phyloP scores from a whole-genome alignment of 768 basidiomycete species.

The Cantharellus cinnabarinus region DNA sequence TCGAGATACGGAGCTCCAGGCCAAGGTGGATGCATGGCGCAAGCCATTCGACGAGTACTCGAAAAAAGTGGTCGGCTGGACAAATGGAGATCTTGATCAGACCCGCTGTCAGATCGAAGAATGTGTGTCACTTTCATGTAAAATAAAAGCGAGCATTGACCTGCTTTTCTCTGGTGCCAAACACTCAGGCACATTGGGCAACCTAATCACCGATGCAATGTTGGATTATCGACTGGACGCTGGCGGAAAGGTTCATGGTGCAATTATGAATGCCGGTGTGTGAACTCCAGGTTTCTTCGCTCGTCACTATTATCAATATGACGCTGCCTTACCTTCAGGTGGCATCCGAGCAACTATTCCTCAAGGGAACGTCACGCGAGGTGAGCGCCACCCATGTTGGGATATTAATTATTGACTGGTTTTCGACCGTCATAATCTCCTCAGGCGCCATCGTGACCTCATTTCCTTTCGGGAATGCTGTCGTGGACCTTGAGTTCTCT shows the following conservation, averaged over 20 bases:
- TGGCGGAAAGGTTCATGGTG: conserved; percentile 15
- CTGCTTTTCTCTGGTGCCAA: background rate
- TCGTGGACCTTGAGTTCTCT: conserved; percentile 23
- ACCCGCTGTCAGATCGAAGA: conserved; percentile 23
- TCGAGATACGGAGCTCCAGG: conserved; percentile 20
- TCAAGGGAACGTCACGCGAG: conserved; percentile 22
- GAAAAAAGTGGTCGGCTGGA: conserved; percentile 20
- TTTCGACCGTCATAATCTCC: background rate
- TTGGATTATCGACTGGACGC: conserved; percentile 18
- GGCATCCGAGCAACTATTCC: conserved; percentile 23
- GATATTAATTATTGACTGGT: background rate
- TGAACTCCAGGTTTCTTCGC: background rate
- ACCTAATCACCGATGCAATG: conserved; percentile 25
- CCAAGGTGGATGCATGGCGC: conserved; percentile 22
- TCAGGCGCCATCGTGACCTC: conserved; percentile 16
- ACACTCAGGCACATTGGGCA: conserved; percentile 20
- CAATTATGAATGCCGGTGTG: conserved; percentile 21
- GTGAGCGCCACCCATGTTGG: conserved; percentile 11
- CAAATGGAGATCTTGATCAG: conserved; percentile 20
- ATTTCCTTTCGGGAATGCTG: conserved; percentile 26
- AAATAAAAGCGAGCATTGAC: no score
- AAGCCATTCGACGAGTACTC: conserved; percentile 20
- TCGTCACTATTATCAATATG: background rate
- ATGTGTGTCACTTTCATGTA: conserved; percentile 11
- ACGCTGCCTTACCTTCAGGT: conserved; percentile 10